Base-by-base conservation (phyloP, 164 flowering plant genomes). In the Aristolochia contorta region DNA sequence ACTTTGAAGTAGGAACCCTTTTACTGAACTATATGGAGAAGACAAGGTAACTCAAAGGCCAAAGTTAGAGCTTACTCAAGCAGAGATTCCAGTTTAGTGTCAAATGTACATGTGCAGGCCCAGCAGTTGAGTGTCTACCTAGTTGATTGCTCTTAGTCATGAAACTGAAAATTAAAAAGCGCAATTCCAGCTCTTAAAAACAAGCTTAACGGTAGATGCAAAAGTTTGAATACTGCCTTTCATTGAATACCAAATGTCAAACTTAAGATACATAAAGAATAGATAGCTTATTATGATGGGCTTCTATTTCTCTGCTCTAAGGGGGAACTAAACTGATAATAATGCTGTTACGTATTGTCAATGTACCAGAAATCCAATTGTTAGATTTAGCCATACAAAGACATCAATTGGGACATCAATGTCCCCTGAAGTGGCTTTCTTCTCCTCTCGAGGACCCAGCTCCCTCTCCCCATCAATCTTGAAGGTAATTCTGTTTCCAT, bases 391-490 rank as follows among this genome's bases (percentile, higher is more conserved):
- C 65, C 57, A 0, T n/a, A 60, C 83, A 49, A 72, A 61, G 61
- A 73, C 83, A 27, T n/a, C 32, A 12, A 1, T 75, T 19, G 79
- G 82, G 47, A 69, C 62, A 61, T 66, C 68, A 47, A 60, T 73
- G 51, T 72, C 83, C 46, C 85, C 83, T 6, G 73, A 71, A 65
- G 74, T 79, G 53, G 82, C 82, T 2, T 74, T 54, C 58, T 80
- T 79, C 69, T 80, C 87, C 52, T 72, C 82, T n/a, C 62, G 83
- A 48, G 87, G 87, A 54, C 87, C 87, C 21, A 79, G 73, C 67
- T 70, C 77, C 10, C 63, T 77, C 30, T 65, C 81, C 48, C 82
- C 81, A 5, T 45, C 78, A 4, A 67, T 83, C 15, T 56, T 83
- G 66, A 83, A 79, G 84, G 84, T 75, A 61, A 9, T 23, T 47